phyloP scores from a whole-genome alignment of 352 stramenopile species.

The Pythium apleroticum region DNA sequence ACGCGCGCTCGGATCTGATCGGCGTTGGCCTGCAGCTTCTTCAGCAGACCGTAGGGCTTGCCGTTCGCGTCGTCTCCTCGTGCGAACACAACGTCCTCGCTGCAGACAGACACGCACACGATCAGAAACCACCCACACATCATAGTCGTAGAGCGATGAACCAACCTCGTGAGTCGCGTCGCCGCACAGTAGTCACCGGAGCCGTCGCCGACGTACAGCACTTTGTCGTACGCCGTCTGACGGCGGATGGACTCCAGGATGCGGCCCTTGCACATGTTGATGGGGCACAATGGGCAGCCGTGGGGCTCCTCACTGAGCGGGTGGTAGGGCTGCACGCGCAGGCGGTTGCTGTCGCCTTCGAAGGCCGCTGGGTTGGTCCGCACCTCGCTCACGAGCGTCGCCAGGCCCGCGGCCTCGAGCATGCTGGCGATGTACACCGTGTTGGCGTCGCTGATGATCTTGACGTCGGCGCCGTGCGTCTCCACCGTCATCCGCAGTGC shows the following conservation, averaged over 20 bases:
- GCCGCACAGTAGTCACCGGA: constrained; percentile 68
- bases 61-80: constrained; percentile 47
- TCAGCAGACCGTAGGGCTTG: constrained; percentile 55
- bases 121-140: no score
- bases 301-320: constrained; percentile 36
- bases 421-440: constrained; percentile 81
- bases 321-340: constrained; percentile 63
- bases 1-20: constrained; percentile 44
- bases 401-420: constrained; percentile 42
- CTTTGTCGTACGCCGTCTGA: constrained; percentile 33
- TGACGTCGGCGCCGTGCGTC: constrained; percentile 40
- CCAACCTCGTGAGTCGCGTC: constrained; percentile 56
- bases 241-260: constrained; percentile 57
- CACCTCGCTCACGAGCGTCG: constrained; percentile 40
- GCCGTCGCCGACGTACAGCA: constrained; percentile 79
- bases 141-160: no score
- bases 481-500: constrained; percentile 50
- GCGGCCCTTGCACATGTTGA: constrained; percentile 82
- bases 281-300: constrained; percentile 54
- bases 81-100: constrained; percentile 65
- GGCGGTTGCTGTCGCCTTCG: constrained; percentile 28
- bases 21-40: constrained; percentile 38
- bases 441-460: constrained; percentile 82
- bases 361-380: constrained; percentile 60
- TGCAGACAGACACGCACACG: no score